Base-by-base conservation (phyloP, 495 filamentous ascomycete species). In the Acidiella bohemica region DNA sequence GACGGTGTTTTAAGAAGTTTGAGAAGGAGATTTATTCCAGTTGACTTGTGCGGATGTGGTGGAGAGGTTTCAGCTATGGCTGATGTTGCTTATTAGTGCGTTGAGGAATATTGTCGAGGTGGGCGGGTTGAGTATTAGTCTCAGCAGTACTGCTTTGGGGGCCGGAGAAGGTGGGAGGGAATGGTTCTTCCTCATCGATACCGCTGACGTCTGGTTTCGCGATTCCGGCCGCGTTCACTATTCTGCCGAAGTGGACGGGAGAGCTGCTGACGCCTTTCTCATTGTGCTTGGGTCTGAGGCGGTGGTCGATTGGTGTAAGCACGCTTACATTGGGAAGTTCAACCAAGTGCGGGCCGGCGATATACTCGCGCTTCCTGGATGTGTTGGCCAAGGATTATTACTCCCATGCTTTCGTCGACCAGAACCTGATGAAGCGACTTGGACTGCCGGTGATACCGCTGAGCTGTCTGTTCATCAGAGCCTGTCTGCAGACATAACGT, bases 341-440 rank as follows among this genome's bases (percentile, higher is more conserved):
- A 99, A 99, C 66, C n/a, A 92, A 90, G 49, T 81, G 81, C 36
- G 83, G 86, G 28, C 92, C 92, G 14, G 78, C 70, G 2, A 76
- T 99, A 28, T 96, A 99, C 54, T 69, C 71, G 11, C 75, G 84
- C 22, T 95, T 90, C 57, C 66, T 95, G 11, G 90, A 99, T 53
- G 77, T 96, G 2, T 66, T 96, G 12, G 84, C 85, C 32, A 95
- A 94, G 55, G 90, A 99, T 51, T 99, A 99, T 60, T 96, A 96
- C 56, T 85, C 86, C 2, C 86, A 93, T 55, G 90, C 92, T 8
- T 96, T 95, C 55, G 76, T 78, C 0, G 81, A 93, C 31, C 88
- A 84, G 39, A 85, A 81, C 41, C 67, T 99, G 1, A 93, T 84
- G 7, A 81, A 84, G 36, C 78, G 90, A 13, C 70, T 99, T 11